Base-by-base conservation (phyloP, 495 filamentous ascomycete genomes). In the Trichoderma gamsii region DNA sequence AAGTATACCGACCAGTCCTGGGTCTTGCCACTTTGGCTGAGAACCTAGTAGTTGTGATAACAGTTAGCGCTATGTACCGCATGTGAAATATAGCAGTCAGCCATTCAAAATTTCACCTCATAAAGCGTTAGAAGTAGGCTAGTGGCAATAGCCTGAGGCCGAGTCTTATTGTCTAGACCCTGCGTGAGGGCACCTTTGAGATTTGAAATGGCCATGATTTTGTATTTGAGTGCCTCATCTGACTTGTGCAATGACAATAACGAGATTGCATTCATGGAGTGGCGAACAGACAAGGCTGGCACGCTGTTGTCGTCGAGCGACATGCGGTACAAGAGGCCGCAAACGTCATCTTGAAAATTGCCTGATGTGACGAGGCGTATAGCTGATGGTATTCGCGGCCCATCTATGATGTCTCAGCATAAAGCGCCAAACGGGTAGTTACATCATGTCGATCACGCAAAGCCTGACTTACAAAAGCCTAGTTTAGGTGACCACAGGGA, bases 71-170 rank as follows among this genome's bases (percentile, higher is more conserved):
- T 23, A 56, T 67, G 12, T 44, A 44, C 41, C 67, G 52, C 35
- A 44, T 25, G 11, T 21, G 11, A 9, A 1, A 49, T 15, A 49
- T 49, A n/a, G 18, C 4, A 18, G 15, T 11, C 18, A 15, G 3
- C 5, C 44, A 49, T 49, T 5, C 21, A 23, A 11, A 13, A 1
- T 56, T 29, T 3, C 52, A 71, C 72, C 64, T 73, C 68, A 38
- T 66, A 65, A 64, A 68, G 63, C 27, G 67, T 71, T 23, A 73
- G 65, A 18, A 73, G 67, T 68, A 73, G 38, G 66, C 72, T 73
- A n/a, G 72, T 68, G 0, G 72, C 72, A 38, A 73, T 69, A 29
- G 70, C 43, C 63, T 68, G 72, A 5, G 56, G 56, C 12, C 56
- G 56, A 61, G 56, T 32, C 21, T 70, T 66, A 9, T 67, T 63